Conservation (phyloP, 306 rosid species). For the Potentilla sterilis region DNA sequence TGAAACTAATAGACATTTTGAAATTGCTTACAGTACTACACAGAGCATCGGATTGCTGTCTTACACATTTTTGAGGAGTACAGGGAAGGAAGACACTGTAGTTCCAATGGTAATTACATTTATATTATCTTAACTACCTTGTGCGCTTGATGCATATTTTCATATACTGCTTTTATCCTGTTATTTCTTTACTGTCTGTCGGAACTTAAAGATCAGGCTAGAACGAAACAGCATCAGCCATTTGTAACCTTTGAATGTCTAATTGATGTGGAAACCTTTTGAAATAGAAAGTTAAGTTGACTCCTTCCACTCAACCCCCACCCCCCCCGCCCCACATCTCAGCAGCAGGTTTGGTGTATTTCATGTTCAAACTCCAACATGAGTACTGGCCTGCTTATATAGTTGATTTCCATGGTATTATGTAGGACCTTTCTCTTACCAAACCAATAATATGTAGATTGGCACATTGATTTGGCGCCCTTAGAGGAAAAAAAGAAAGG, state of each 20-base stretch:
- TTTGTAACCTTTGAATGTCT: not conserved
- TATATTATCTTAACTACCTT: conserved; percentile 3
- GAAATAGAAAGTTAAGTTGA: not conserved
- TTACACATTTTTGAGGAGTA: conserved; percentile 88
- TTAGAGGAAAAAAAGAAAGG: not conserved
- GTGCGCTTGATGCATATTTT: not conserved
- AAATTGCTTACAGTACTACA: conserved; percentile 50
- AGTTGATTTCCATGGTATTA: not conserved
- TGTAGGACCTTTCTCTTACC: not conserved
- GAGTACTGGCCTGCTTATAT: not conserved
- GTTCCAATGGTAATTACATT: conserved; percentile 85
- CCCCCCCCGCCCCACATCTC: not conserved
- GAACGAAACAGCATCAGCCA: not conserved
- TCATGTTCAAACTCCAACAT: not conserved
- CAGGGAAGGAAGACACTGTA: conserved; percentile 90
- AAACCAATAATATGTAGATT: not conserved
- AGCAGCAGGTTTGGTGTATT: not conserved
- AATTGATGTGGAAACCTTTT: not conserved
- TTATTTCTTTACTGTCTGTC: not conserved
- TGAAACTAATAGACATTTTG: conserved; percentile 37
- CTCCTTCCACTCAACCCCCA: too few species aligned
- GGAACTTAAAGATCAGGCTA: not conserved
- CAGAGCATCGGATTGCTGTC: conserved; percentile 95
- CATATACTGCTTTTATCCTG: not conserved
- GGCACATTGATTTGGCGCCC: not conserved